Evolutionary conservation across 345 rosid species (phyloP).

Genomic region (Ricinus communis): DNA sequence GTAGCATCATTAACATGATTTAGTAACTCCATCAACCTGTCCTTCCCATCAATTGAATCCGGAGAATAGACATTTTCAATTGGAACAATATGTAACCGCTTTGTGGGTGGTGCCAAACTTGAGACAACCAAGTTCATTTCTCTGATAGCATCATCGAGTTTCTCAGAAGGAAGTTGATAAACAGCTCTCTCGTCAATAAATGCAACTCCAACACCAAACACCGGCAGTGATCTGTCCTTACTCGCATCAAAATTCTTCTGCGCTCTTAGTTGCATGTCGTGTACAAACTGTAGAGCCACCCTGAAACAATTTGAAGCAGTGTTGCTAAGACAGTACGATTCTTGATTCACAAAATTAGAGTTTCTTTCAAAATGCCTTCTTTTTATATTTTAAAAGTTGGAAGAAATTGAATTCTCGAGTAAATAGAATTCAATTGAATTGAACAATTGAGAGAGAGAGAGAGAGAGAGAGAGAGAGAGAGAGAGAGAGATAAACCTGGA

Average conservation of each 20-base stretch:
- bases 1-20: conserved; percentile 58
- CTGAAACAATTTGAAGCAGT: conserved; percentile 28
- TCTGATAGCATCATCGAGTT: conserved; percentile 35
- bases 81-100: conserved; percentile 62
- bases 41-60: conserved; percentile 45
- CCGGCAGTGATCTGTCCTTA: conserved; percentile 72
- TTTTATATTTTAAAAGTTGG: no score
- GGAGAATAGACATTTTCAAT: conserved; percentile 52
- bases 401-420: no score
- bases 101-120: conserved; percentile 55
- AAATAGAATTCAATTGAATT: no score
- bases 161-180: conserved; percentile 28
- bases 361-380: no score
- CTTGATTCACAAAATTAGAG: no score
- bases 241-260: conserved; percentile 83
- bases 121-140: conserved; percentile 50
- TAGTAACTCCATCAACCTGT: conserved; percentile 49
- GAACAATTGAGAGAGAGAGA: no score
- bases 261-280: conserved; percentile 74
- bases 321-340: no score
- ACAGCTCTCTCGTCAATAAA: conserved; percentile 66
- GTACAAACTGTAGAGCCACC: conserved; percentile 83
- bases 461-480: neutral
- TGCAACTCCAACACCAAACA: conserved; percentile 87
- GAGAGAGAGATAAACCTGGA: conserved; percentile 53